Evolutionary conservation across 352 stramenopile species (phyloP).

Genomic region (Globisporangium solare): DNA sequence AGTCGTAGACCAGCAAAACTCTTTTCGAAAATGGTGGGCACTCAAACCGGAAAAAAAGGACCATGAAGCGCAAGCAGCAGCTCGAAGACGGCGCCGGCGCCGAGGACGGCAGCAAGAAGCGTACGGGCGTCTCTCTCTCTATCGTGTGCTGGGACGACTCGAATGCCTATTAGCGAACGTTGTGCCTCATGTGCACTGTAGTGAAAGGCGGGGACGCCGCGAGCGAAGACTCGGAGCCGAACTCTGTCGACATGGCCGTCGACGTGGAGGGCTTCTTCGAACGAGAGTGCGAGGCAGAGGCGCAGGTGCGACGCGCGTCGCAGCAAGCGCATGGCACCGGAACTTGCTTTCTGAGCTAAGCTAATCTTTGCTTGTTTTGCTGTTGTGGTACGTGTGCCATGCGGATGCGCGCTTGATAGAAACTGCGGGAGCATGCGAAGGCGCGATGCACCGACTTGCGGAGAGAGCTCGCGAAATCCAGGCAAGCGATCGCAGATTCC

Average conservation of each 20-base stretch:
- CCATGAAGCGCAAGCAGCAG: slow-evolving; percentile 44
- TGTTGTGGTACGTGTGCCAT: background rate
- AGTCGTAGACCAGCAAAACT: background rate
- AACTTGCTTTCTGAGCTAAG: background rate
- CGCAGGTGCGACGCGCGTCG: too few relatives aligned
- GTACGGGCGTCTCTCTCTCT: too few relatives aligned
- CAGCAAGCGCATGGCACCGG: too few relatives aligned
- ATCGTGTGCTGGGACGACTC: too few relatives aligned
- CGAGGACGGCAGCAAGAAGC: background rate
- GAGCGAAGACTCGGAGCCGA: too few relatives aligned
- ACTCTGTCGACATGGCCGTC: too few relatives aligned
- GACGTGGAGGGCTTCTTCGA: too few relatives aligned
- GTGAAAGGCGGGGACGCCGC: too few relatives aligned
- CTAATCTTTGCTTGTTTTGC: too few relatives aligned
- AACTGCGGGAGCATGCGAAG: slow-evolving; percentile 56
- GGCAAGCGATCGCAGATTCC: slow-evolving; percentile 45
- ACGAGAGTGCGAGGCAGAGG: too few relatives aligned
- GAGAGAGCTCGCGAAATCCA: slow-evolving; percentile 45
- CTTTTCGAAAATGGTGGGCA: slow-evolving; percentile 8
- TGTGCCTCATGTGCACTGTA: too few relatives aligned
- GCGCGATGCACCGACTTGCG: slow-evolving; percentile 38
- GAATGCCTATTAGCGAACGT: too few relatives aligned
- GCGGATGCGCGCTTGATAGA: slow-evolving; percentile 18
- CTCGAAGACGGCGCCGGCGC: background rate
- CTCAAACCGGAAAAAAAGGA: slow-evolving; percentile 11